Percentiles rank a stretch among this genome's conserved stretches.
Evolutionary conservation across 345 rosid species (phyloP).

Genomic region (Boechera stricta): DNA sequence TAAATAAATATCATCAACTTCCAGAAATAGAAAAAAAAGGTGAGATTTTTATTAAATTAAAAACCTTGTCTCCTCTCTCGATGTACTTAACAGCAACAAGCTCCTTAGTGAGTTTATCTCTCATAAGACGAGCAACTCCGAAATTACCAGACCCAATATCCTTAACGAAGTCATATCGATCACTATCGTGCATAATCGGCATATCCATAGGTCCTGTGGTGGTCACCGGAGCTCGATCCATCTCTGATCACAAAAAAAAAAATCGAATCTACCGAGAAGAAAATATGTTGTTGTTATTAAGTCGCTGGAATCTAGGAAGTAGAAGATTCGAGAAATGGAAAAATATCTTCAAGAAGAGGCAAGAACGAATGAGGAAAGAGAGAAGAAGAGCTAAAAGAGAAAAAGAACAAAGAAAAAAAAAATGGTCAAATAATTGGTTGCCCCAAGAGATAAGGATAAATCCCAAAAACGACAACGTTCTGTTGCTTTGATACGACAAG

Average conservation of each 20-base stretch:
- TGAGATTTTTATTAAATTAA: not conserved
- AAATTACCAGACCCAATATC: constrained; percentile 95
- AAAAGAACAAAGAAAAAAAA: no score
- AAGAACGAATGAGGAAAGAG: constrained; percentile 32
- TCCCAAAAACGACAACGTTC: constrained; percentile 40
- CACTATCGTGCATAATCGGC: constrained; percentile 98
- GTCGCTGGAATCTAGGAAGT: constrained; percentile 32
- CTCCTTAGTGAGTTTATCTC: constrained; percentile 73
- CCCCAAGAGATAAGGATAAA: constrained; percentile 40
- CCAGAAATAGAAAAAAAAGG: constrained; percentile 27
- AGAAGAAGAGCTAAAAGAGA: not conserved
- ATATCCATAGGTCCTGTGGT: constrained; percentile 73
- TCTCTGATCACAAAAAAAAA: not conserved
- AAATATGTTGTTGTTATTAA: not conserved
- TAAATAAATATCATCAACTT: constrained; percentile 15
- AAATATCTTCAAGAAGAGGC: not conserved
- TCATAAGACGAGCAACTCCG: constrained; percentile 90
- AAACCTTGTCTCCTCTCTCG: constrained; percentile 92
- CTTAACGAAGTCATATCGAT: constrained; percentile 81
- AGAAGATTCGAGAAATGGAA: constrained; percentile 30
- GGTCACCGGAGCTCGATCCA: constrained; percentile 59
- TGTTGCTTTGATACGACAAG: constrained; percentile 38
- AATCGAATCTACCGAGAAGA: constrained; percentile 7
- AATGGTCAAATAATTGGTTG: constrained; percentile 38
- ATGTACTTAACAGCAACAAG: constrained; percentile 97